Percentiles rank a stretch among this genome's conserved stretches.
phyloP scores from a whole-genome alignment of 225 moss, liverwort and hornwort species.

The Marchantia paleacea region DNA sequence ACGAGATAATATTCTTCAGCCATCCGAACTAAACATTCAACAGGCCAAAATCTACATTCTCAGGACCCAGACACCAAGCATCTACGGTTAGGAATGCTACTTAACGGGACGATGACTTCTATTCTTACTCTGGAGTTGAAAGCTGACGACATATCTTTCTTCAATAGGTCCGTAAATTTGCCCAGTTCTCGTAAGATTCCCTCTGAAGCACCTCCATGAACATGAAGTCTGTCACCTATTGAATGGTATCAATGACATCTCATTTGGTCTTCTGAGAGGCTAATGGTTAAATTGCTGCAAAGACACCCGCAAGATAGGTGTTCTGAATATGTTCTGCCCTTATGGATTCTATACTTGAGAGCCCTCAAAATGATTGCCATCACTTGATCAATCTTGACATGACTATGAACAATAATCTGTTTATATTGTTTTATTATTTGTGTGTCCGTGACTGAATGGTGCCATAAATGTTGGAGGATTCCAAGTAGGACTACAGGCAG shows the following conservation, averaged over 20 bases:
- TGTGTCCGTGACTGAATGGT: neutral
- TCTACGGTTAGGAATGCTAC: conserved; percentile 19
- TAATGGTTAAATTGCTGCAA: neutral
- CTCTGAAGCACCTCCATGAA: neutral
- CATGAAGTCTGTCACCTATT: neutral
- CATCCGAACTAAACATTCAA: neutral
- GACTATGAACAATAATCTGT: too few relatives aligned
- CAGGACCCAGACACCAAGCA: conserved; percentile 4
- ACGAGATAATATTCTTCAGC: neutral
- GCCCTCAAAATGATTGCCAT: neutral
- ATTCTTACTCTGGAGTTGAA: conserved; percentile 22
- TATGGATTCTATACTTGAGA: neutral
- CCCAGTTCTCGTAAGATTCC: neutral
- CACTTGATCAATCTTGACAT: neutral
- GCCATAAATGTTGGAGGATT: neutral
- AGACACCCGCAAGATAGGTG: neutral
- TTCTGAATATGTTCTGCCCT: too few relatives aligned
- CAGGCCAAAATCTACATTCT: neutral
- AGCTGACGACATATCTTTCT: conserved; percentile 12
- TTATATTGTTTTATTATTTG: neutral
- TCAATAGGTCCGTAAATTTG: neutral
- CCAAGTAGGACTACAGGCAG: conserved; percentile 28
- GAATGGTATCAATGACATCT: neutral
- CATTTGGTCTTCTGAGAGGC: neutral
- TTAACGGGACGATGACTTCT: conserved; percentile 20